phyloP scores from a whole-genome alignment of 768 basidiomycete genomes.

The Mycena pura region DNA sequence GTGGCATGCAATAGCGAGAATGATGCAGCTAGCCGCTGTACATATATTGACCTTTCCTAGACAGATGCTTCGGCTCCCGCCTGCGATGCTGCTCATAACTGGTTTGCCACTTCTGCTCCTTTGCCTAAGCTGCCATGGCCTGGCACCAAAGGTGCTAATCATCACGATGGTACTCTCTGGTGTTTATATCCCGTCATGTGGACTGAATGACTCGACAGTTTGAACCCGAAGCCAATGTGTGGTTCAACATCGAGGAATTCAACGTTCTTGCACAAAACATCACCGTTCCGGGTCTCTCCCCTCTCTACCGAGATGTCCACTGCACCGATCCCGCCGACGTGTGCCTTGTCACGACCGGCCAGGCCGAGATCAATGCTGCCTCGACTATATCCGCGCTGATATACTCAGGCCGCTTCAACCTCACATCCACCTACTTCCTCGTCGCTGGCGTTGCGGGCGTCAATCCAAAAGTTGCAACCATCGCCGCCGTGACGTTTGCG shows the following conservation, averaged over 20 bases:
- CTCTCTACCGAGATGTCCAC: conserved; percentile 43
- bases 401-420: conserved; percentile 41
- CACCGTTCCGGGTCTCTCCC: conserved; percentile 45
- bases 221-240: conserved; percentile 10
- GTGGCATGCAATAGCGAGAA: too few species aligned
- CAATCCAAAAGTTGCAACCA: conserved; percentile 45
- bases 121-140: neutral
- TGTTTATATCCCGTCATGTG: neutral
- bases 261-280: conserved; percentile 40
- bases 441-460: conserved; percentile 49
- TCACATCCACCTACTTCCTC: conserved; percentile 48
- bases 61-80: neutral
- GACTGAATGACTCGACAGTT: conserved; percentile 15
- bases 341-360: conserved; percentile 46
- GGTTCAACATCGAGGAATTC: conserved; percentile 29
- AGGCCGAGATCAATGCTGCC: conserved; percentile 52
- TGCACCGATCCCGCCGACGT: conserved; percentile 41
- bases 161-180: conserved; percentile 19
- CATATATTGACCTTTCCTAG: too few species aligned
- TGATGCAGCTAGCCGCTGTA: too few species aligned
- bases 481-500: conserved; percentile 45
- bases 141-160: conserved; percentile 21
- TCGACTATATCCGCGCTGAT: conserved; percentile 41
- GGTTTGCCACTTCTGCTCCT: neutral
- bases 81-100: neutral